Evolutionary conservation across 345 rosid species (phyloP), one percentile per base, ranked within the genome.

Genomic region (Eucalyptus erythrocorys): DNA sequence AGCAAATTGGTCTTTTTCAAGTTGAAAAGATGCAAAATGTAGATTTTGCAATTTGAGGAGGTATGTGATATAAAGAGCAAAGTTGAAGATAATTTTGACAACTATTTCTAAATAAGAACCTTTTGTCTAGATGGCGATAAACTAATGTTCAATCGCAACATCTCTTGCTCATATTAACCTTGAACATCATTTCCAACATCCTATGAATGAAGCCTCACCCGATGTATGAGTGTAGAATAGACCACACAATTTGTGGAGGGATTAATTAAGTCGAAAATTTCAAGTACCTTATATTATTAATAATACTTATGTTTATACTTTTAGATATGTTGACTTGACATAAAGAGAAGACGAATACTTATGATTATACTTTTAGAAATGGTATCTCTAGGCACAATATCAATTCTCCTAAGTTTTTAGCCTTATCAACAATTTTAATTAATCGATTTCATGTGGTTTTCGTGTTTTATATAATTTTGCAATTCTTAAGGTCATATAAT

Each of bases 171-270:
- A 26, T 57, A 57, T 26, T 57, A 57, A 57, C 64, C 64, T 57
- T 1, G 13, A 57, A 26, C 64, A 10, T 57, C n/a, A 57, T 26
- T 57, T 57, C n/a, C 13, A 26, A 26, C n/a, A 57, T 26, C n/a
- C 64, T 57, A 10, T 26, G n/a, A 57, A 0, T 26, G 30, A 55
- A 55, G 61, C 6, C 61, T 55, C 27, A 55, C 30, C 61, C 61
- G 10, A 57, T 57, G 6, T 10, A 57, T 24, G n/a, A 24, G 14
- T 26, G 64, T 57, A 57, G n/a, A 10, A 57, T 0, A 57, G 64
- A 24, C 13, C 6, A 0, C n/a, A n/a, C 64, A 57, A 3, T 5
- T 57, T 26, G n/a, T 57, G n/a, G 30, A 57, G 0, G 14, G 0
- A 57, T 57, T 57, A 57, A 57, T 26, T 57, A 27, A 57, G 64